Evolutionary conservation across 805 yeast genomes (phyloP), one percentile per base, ranked within the genome.

Genomic region (Lipomyces anomalus): DNA sequence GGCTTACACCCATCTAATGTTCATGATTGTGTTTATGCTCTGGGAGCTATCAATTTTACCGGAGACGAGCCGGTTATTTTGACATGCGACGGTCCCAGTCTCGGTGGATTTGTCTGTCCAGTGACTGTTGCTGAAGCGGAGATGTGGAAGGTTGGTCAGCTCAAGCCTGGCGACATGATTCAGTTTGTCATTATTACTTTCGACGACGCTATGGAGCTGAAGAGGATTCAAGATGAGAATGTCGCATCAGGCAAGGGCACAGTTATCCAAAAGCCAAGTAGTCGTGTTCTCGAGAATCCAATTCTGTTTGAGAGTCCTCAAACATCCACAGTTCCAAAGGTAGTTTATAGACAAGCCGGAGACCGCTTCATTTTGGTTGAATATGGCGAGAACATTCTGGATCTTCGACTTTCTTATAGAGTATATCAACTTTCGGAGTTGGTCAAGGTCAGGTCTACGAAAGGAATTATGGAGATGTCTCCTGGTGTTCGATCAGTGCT

Each of bases 1-100:
- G 98, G 98, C 46, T 73, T 90, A 61, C 98, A 90, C 70, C 98
- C 98, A 40, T 88, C 97, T n/a, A 90, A 90, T 67, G 89, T 95
- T 35, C 97, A 90, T 63, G 98, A 90, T 69, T 92, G 90, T 61
- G 97, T 90, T 43, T 90, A 90, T 65, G 87, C 97, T 0, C 69
- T 88, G 43, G 97, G 98, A 58, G 97, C 98, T 23, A 82, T 90
- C 65, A 92, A 92, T 67, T 92, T 92, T 65, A 92, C 97, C 29
- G 98, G 98, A 67, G 97, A 92, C 67, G 97, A 90, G 67, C 97
- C 97, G 1, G 98, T 90, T 28, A 88, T 90, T 53, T 74, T 90
- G 65, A 87, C 97, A 2, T 86, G 97, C 62, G 98, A 90, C 68
- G 97, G 97, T 53, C 97, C 98, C 35, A 84, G 95, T 7, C 76